Conservation (phyloP, 352 stramenopile genomes). For the Globisporangium okanoganense region DNA sequence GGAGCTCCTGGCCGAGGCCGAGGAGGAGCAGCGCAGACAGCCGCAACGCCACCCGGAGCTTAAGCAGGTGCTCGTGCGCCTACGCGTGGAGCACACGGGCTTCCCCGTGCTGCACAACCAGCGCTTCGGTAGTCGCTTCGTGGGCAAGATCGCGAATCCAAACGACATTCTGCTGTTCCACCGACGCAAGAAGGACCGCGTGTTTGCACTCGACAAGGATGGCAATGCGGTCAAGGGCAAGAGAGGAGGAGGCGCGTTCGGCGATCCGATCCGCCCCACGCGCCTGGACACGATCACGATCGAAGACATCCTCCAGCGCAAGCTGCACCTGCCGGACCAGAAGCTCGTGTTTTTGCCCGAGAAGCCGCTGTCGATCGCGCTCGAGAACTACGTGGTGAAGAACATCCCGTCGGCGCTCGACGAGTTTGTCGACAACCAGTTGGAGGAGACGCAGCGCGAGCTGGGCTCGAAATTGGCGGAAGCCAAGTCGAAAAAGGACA, state of each 20-base stretch:
- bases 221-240: constrained; percentile 18
- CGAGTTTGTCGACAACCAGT: constrained; percentile 63
- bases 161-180: constrained; percentile 87
- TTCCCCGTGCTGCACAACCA: constrained; percentile 87
- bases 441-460: constrained; percentile 73
- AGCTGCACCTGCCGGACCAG: constrained; percentile 59
- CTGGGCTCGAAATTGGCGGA: constrained; percentile 37
- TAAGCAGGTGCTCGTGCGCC: constrained; percentile 70
- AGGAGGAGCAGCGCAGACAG: constrained; percentile 33
- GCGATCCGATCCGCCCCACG: constrained; percentile 53
- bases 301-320: constrained; percentile 68
- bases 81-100: constrained; percentile 87
- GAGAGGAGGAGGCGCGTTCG: constrained; percentile 27
- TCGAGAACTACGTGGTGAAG: constrained; percentile 83
- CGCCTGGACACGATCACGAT: constrained; percentile 67
- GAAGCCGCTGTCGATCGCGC: constrained; percentile 51
- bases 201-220: constrained; percentile 42
- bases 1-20: constrained; percentile 63
- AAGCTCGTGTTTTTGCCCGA: constrained; percentile 79
- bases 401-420: constrained; percentile 77
- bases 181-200: constrained; percentile 57
- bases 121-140: constrained; percentile 83
- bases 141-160: constrained; percentile 84
- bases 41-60: constrained; percentile 25
- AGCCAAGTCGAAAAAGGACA: constrained; percentile 55